Evolutionary conservation across 805 yeast species (phyloP).

Genomic region (Martiniozyma abietophila): DNA sequence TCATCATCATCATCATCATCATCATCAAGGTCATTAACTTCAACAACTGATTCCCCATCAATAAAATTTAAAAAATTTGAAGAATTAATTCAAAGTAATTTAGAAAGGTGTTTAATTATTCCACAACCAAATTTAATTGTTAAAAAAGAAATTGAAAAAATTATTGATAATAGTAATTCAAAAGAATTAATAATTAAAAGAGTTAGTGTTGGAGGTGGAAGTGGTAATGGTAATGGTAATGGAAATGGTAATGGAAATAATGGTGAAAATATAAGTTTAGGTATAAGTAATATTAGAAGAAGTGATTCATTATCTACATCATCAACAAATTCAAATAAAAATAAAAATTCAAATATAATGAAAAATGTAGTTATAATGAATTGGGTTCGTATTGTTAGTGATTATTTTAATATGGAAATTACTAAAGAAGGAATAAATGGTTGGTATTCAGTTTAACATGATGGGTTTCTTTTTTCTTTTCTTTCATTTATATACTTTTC

Average conservation of each 20-base stretch:
- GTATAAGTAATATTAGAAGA: too few species aligned
- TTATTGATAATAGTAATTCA: slow-evolving; percentile 7
- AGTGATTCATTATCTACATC: too few species aligned
- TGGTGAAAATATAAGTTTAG: too few species aligned
- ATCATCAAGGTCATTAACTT: neutral
- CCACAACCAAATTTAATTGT: slow-evolving; percentile 14
- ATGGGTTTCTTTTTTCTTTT: neutral
- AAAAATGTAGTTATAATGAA: slow-evolving; percentile 11
- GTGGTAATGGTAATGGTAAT: slow-evolving; percentile 6
- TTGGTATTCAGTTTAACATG: slow-evolving; percentile 16
- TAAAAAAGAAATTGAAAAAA: slow-evolving; percentile 10
- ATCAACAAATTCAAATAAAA: too few species aligned
- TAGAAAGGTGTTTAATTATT: slow-evolving; percentile 13
- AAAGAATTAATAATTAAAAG: slow-evolving; percentile 7
- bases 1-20: too few species aligned
- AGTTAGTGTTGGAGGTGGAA: slow-evolving; percentile 13
- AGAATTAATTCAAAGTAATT: slow-evolving; percentile 15
- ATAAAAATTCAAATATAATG: too few species aligned
- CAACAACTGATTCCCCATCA: neutral
- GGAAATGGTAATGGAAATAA: too few species aligned
- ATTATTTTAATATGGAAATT: slow-evolving; percentile 11
- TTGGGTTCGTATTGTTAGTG: slow-evolving; percentile 19
- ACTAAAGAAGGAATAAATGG: slow-evolving; percentile 21
- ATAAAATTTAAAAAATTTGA: slow-evolving; percentile 17
- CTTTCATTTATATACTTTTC: neutral